Evolutionary conservation across 169 alveolate genomes (phyloP), one percentile per base, ranked within the genome.

Genomic region (Perkinsus marinus): DNA sequence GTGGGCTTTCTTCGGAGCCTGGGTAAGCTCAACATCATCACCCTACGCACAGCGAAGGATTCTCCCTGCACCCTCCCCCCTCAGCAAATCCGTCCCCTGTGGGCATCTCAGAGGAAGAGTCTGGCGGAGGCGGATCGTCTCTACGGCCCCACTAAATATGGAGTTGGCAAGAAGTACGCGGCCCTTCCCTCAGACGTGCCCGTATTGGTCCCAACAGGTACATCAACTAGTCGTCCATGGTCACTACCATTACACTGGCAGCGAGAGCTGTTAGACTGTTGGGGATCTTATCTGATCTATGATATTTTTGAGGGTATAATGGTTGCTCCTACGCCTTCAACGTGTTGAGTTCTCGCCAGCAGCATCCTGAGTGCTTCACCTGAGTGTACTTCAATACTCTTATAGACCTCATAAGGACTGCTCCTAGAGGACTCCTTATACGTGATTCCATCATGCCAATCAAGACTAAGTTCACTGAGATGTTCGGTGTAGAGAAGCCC

Each of bases 401-500:
- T n/a, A n/a, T n/a, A n/a, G n/a, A n/a, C n/a, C n/a, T n/a, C n/a
- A n/a, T n/a, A n/a, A n/a, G n/a, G n/a, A n/a, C n/a, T n/a, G n/a
- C n/a, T 6, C 46, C 46, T 41, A 3, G 46, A 41, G 36, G 26
- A 30, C 5, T 19, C 79, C 79, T 16, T 57, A 2, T 26, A 13
- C 7, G 79, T 13, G 37, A n/a, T n/a, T n/a, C n/a, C 79, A 57
- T 13, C 91, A 38, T 89, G 68, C 39, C 36, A 22, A 39, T 89
- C 16, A 89, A 37, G 34, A 89, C 91, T 3, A 89, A 38, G 43
- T 89, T 89, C 19, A 89, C 91, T 16, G 91, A 89, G 68, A 39
- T 89, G 47, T 39, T 89, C 39, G 91, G 91, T 3, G 91, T 89
- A 22, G 91, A 89, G 91, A 39, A 89, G 38, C 91, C 91, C 91